These are phyloP conservation scores for Pseudoneurospora amorphoporcata DNA, from an alignment of 495 filamentous ascomycete species.

Conservation along the genomic window DNA sequence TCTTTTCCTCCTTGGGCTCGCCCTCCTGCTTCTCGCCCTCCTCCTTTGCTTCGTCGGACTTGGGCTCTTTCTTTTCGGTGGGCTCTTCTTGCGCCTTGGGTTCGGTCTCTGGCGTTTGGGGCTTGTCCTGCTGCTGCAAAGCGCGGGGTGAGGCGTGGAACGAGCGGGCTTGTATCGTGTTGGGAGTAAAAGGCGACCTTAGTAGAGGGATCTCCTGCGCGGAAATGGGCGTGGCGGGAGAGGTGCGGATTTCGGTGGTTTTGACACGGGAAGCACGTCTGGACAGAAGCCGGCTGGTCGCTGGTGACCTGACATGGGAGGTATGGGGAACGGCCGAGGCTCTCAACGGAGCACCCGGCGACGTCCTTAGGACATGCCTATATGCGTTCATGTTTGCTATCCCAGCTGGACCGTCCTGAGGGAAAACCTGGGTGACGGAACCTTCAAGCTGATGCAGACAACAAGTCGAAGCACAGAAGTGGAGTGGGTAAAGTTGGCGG, in stretches of 20 bases:
- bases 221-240: conserved; percentile 16
- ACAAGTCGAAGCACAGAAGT: background rate
- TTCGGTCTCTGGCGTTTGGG: conserved; percentile 8
- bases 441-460: conserved; percentile 9
- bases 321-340: conserved; percentile 28
- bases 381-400: conserved; percentile 35
- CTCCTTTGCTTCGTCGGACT: conserved; percentile 36
- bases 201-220: conserved; percentile 19
- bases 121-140: conserved; percentile 22
- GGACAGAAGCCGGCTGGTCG: conserved; percentile 50
- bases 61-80: conserved; percentile 20
- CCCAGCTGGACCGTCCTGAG: conserved; percentile 6
- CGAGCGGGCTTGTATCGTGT: conserved; percentile 24
- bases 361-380: conserved; percentile 31
- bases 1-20: conserved; percentile 45
- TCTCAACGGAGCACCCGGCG: conserved; percentile 26
- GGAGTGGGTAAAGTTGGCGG: background rate
- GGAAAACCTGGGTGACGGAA: conserved; percentile 4
- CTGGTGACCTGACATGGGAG: conserved; percentile 41
- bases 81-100: conserved; percentile 28
- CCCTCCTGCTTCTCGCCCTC: conserved; percentile 35
- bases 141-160: conserved; percentile 33
- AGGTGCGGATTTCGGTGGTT: conserved; percentile 10
- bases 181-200: conserved; percentile 37
- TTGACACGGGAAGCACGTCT: conserved; percentile 16